A percentile compares a stretch with the other conserved stretches of the same genome.
Conservation (phyloP, 352 stramenopile genomes). For the Phytophthora sansomeana region DNA sequence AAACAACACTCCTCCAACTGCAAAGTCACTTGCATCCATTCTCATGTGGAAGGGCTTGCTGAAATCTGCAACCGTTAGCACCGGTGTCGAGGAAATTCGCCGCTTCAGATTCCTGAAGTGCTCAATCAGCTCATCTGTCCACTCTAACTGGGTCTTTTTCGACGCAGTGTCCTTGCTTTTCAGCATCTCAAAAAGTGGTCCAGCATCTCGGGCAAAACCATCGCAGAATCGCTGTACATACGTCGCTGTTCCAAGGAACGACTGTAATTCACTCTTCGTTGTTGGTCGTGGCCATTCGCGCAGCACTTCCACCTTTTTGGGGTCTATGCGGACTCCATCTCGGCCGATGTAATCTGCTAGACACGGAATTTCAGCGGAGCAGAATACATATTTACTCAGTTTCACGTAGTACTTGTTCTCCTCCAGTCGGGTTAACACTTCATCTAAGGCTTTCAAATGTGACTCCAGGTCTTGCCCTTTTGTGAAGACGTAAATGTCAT, state of each 20-base stretch:
- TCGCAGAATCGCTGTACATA: too few species aligned
- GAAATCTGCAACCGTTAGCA: constrained; percentile 11
- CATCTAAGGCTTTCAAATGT: too few species aligned
- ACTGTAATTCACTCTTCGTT: constrained; percentile 11
- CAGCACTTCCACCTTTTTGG: constrained; percentile 16
- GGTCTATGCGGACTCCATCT: constrained; percentile 14
- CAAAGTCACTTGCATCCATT: constrained; percentile 13
- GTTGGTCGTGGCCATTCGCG: constrained; percentile 20
- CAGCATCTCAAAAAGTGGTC: too few species aligned
- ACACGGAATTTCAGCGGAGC: constrained; percentile 22
- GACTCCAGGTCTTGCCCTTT: too few species aligned
- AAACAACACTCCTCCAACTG: constrained; percentile 12
- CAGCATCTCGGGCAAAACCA: too few species aligned
- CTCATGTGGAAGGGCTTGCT: not conserved
- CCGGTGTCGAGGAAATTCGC: constrained; percentile 3
- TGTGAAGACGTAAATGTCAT: too few species aligned
- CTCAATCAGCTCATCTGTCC: too few species aligned
- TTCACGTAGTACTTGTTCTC: constrained; percentile 27
- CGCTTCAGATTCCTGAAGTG: constrained; percentile 5
- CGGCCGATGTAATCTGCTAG: constrained; percentile 23
- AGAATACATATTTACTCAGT: constrained; percentile 26
- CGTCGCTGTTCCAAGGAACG: too few species aligned
- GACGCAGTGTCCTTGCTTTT: too few species aligned
- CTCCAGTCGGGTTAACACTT: not conserved
- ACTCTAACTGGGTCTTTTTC: too few species aligned